phyloP scores from a whole-genome alignment of 169 alveolate species.

The Neospora caninum region DNA sequence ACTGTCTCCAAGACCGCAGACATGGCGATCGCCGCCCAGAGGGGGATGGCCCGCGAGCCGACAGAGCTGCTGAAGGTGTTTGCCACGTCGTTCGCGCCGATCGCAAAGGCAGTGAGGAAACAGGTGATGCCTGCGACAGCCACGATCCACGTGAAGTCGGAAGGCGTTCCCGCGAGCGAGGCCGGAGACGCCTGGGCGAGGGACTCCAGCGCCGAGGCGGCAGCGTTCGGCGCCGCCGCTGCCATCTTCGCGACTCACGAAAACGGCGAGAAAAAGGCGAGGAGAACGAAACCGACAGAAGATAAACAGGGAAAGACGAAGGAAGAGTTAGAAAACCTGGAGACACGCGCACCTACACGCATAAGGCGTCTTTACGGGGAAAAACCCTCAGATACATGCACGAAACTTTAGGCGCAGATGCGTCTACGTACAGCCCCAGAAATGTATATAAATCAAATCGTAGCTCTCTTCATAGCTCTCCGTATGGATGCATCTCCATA shows the following conservation, averaged over 20 bases:
- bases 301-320: too few relatives aligned
- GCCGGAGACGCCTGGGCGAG: not conserved
- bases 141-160: constrained; percentile 46
- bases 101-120: constrained; percentile 68
- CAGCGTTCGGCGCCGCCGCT: not conserved
- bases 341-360: not conserved
- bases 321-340: too few relatives aligned
- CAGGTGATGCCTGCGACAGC: constrained; percentile 45
- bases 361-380: not conserved
- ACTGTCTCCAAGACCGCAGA: constrained; percentile 84
- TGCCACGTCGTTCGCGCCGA: constrained; percentile 91
- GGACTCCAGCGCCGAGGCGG: not conserved
- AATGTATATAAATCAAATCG: too few relatives aligned
- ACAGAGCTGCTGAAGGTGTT: constrained; percentile 85
- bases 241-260: not conserved
- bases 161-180: constrained; percentile 1
- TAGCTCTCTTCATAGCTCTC: too few relatives aligned
- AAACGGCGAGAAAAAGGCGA: too few relatives aligned
- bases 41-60: constrained; percentile 82
- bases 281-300: too few relatives aligned
- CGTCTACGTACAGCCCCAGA: too few relatives aligned
- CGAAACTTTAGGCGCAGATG: not conserved
- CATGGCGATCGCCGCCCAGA: constrained; percentile 77
- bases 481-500: not conserved
- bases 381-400: not conserved